Percentiles rank a stretch among this genome's conserved stretches.
These are phyloP conservation scores for Starmerella davenportii DNA, from an alignment of 805 yeast species.

Conservation along the genomic window DNA sequence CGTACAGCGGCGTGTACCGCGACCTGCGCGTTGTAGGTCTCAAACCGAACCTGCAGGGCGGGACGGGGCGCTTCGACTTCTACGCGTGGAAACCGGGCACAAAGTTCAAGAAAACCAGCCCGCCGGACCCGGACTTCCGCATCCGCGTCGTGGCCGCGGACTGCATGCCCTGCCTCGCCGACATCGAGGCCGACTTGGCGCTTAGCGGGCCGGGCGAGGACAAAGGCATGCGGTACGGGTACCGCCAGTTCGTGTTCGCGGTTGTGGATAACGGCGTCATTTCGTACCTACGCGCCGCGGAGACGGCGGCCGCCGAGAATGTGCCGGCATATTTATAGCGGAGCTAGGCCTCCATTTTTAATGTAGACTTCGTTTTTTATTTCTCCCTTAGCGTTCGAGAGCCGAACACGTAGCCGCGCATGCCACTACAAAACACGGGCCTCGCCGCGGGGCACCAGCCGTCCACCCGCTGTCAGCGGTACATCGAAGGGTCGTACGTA, in stretches of 20 bases:
- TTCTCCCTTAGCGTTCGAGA: too few relatives aligned
- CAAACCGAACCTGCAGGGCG: background rate
- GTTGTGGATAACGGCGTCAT: slow-evolving; percentile 59
- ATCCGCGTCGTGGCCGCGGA: slow-evolving; percentile 37
- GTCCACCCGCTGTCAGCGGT: too few relatives aligned
- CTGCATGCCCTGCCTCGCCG: slow-evolving; percentile 22
- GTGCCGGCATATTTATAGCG: background rate
- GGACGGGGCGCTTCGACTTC: slow-evolving; percentile 27
- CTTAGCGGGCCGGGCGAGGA: slow-evolving; percentile 14
- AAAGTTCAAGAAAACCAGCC: slow-evolving; percentile 47
- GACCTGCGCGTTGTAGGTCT: slow-evolving; percentile 9
- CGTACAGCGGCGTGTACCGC: slow-evolving; percentile 9
- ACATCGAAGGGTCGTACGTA: slow-evolving; percentile 15
- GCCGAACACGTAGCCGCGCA: too few relatives aligned
- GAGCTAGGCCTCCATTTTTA: background rate
- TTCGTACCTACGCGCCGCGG: slow-evolving; percentile 33
- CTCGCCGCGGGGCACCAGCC: too few relatives aligned
- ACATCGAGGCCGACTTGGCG: slow-evolving; percentile 23
- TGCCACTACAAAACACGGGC: too few relatives aligned
- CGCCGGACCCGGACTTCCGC: slow-evolving; percentile 58
- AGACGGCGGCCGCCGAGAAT: slow-evolving; percentile 14
- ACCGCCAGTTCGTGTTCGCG: slow-evolving; percentile 41
- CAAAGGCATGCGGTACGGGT: slow-evolving; percentile 34
- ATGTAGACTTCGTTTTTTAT: too few relatives aligned
- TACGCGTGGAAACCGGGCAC: slow-evolving; percentile 71